Conservation (phyloP, 306 rosid species). For the Begonia masoniana region DNA sequence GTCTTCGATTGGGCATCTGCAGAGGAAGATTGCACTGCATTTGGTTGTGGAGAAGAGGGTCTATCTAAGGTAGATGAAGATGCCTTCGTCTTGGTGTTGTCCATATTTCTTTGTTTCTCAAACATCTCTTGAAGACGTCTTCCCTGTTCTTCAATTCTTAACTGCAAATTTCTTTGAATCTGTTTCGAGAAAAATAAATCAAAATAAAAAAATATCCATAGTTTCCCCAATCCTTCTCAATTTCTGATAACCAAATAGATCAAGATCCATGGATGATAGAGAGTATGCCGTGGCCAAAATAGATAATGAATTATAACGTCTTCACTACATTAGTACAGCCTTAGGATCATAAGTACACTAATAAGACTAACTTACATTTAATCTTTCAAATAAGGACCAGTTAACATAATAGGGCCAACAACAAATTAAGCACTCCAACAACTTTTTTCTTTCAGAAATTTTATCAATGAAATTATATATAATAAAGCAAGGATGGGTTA, state of each 20-base stretch:
- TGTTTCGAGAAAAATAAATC: slow-evolving; percentile 15
- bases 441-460: too few relatives aligned
- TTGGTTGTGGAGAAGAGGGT: slow-evolving; percentile 16
- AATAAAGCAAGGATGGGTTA: too few relatives aligned
- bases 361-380: not conserved
- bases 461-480: too few relatives aligned
- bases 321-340: too few relatives aligned
- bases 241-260: too few relatives aligned
- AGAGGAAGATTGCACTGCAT: slow-evolving; percentile 10
- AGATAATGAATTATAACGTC: too few relatives aligned
- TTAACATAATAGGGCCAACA: not conserved
- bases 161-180: slow-evolving; percentile 81
- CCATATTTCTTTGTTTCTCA: slow-evolving; percentile 62
- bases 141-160: slow-evolving; percentile 80
- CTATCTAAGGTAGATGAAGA: slow-evolving; percentile 19
- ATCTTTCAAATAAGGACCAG: not conserved
- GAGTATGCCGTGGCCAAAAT: too few relatives aligned
- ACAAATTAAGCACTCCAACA: not conserved
- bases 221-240: too few relatives aligned
- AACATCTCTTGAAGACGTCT: slow-evolving; percentile 69
- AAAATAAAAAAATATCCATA: slow-evolving; percentile 13
- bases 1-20: slow-evolving; percentile 15
- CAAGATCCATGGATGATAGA: too few relatives aligned
- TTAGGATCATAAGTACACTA: too few relatives aligned
- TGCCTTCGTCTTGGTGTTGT: slow-evolving; percentile 31